Evolutionary conservation across 2,329 filamentous ascomycete species (phyloP), one percentile per base, ranked within the genome.

Genomic region (Arthroderma sp.): DNA sequence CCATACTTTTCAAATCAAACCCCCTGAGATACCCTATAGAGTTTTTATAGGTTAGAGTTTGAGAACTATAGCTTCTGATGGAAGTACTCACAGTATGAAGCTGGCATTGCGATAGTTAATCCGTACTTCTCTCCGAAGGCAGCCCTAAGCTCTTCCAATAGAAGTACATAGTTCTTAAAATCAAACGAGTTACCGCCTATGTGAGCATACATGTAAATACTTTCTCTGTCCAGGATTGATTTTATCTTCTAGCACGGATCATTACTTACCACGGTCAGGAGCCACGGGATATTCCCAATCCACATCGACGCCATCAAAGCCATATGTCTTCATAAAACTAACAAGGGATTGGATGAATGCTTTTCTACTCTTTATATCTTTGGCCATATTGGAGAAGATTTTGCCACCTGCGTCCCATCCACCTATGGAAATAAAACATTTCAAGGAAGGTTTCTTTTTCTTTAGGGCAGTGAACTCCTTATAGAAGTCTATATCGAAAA

Each of bases 281-380:
- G 67, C 65, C 0, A 43, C 53, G 0, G 58, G 57, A 40, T 64
- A 60, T 38, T 65, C 62, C 69, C 68, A 73, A 48, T 72, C 66
- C 10, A 73, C 51, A 41, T 73, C 68, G 1, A 70, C 55, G 2
- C 68, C 68, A 47, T 68, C 63, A 41, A 72, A 70, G 2, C 56
- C 57, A 49, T 68, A 70, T 5, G 54, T 60, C 1, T 51, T 29
- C 53, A 73, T 58, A 50, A 73, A 72, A 1, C 43, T 37, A 1
- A 63, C 45, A 0, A 70, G 48, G 0, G 57, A 62, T 1, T 53
- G 45, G 43, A 66, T 58, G 49, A 73, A 73, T 0, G 47, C 50
- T 0, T 48, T 40, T 40, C 52, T 50, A 10, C 47, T 50, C 4
- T n/a, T 5, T 4, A 15, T 9, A 29, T 49, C 49, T 1, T 36